Base-by-base conservation (phyloP, 495 filamentous ascomycete genomes). In the Lasiosphaeria hispida region DNA sequence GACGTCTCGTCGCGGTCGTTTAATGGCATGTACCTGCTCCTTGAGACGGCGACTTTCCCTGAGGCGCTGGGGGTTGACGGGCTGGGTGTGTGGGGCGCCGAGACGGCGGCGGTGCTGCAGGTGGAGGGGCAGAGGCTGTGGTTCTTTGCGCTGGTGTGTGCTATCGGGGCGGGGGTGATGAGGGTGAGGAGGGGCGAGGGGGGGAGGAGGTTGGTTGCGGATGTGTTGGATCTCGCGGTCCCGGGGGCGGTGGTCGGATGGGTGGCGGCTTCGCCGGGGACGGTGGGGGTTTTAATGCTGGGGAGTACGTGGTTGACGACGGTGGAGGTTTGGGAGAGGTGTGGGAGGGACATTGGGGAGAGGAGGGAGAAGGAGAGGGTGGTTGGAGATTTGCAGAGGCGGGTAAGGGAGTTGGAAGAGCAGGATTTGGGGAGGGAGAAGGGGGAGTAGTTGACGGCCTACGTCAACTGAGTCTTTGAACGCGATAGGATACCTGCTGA, bases 41-140 rank as follows among this genome's bases (percentile, higher is more conserved):
- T 81, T 2, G 80, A 83, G 63, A 65, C 71, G 42, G 38, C 61
- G 19, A 75, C 72, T 4, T 69, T 80, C 44, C 35, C 58, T 7
- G 66, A 66, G 10, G 63, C 80, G 70, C 68, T 86, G 41, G 74
- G 80, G 45, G 73, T 79, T 13, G 76, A 76, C 54, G 75, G 76
- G 30, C 63, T 86, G 4, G 57, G 63, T 23, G 43, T 68, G 34
- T 78, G 69, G 69, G 66, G 71, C 0, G 40, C 59, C 18, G 66
- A 65, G 10, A 38, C 15, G n/a, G 65, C 63, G 15, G 48, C 18
- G 58, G 35, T 8, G 30, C 4, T 77, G 39, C 59, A 69, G 23
- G 50, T 79, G n/a, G 82, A 88, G 61, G 84, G 76, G 3, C 83
- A 86, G 65, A 74, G 80, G 53, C 85, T 86, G 63, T 89, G 86